phyloP scores from a whole-genome alignment of 1,139 yeast genomes.

The Geotrichum carabidarum region DNA sequence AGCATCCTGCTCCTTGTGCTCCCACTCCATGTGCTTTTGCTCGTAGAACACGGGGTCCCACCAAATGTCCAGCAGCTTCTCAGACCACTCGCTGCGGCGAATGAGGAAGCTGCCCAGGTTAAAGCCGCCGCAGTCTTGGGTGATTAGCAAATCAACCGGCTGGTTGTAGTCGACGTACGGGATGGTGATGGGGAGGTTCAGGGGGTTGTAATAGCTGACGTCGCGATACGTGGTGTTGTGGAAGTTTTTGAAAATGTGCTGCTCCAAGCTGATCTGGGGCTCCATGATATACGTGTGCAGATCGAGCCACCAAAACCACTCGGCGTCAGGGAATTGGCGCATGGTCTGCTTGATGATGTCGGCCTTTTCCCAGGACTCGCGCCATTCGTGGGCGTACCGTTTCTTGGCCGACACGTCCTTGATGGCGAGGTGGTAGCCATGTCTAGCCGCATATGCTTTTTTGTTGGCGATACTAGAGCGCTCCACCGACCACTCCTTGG shows the following conservation, averaged over 20 bases:
- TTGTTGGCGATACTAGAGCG: conserved; percentile 86
- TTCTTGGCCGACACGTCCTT: conserved; percentile 86
- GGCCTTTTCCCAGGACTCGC: conserved; percentile 97
- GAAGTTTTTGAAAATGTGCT: conserved; percentile 65
- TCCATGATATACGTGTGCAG: conserved; percentile 94
- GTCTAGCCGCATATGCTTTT: conserved; percentile 77
- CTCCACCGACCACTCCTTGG: conserved; percentile 97
- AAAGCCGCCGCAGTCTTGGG: conserved; percentile 98
- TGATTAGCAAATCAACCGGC: conserved; percentile 72
- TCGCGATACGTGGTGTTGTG: conserved; percentile 69
- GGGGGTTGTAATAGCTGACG: conserved; percentile 65
- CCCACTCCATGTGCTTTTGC: conserved; percentile 98
- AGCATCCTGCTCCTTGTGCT: conserved; percentile 95
- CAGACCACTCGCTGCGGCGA: conserved; percentile 82
- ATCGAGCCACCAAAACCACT: conserved; percentile 99
- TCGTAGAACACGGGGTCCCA: conserved; percentile 98
- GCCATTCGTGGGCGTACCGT: conserved; percentile 93
- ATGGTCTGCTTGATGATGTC: conserved; percentile 88
- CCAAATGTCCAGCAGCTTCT: conserved; percentile 80
- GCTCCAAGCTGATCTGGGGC: conserved; percentile 75
- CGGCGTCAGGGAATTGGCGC: conserved; percentile 90
- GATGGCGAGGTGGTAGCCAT: conserved; percentile 84
- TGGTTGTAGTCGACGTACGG: conserved; percentile 71
- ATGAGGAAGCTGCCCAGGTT: conserved; percentile 85
- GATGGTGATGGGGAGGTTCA: conserved; percentile 56